A percentile compares a stretch with the other conserved stretches of the same genome.
phyloP scores from a whole-genome alignment of 108 stramenopile genomes.

The Cylindrotheca fusiformis region DNA sequence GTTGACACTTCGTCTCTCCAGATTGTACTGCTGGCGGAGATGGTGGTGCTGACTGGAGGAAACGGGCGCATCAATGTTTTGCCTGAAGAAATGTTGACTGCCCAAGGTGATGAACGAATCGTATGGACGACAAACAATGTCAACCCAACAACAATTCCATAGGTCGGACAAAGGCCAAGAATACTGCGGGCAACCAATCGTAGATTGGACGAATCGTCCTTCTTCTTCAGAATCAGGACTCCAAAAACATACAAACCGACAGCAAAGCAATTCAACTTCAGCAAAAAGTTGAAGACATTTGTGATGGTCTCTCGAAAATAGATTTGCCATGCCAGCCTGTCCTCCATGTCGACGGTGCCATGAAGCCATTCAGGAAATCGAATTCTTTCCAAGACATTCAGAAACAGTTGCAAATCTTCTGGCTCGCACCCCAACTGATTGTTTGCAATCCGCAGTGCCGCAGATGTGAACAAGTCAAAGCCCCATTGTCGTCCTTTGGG shows the following conservation, averaged over 20 bases:
- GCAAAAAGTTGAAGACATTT: conserved; percentile 15
- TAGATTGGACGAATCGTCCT: too few relatives aligned
- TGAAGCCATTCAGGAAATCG: conserved; percentile 33
- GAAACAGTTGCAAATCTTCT: conserved; percentile 27
- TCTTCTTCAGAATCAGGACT: too few relatives aligned
- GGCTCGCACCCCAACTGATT: conserved; percentile 36
- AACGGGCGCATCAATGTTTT: conserved; percentile 37
- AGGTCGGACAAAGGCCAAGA: not conserved
- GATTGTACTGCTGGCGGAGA: too few relatives aligned
- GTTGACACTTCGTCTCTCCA: conserved; percentile 12
- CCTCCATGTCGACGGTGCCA: conserved; percentile 30
- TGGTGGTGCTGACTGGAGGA: conserved; percentile 12
- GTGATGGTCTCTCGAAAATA: conserved; percentile 37
- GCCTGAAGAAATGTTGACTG: conserved; percentile 21
- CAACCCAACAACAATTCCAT: conserved; percentile 18
- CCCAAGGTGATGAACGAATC: conserved; percentile 31
- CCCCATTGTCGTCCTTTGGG: conserved; percentile 40
- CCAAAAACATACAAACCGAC: conserved; percentile 10
- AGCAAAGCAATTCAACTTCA: conserved; percentile 10
- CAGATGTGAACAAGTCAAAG: conserved; percentile 44
- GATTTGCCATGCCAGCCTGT: conserved; percentile 27
- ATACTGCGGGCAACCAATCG: not conserved
- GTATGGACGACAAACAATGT: conserved; percentile 4
- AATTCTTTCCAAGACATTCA: conserved; percentile 30
- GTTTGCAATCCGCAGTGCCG: conserved; percentile 51